phyloP scores from a whole-genome alignment of 2,329 filamentous ascomycete species.

The Penicillium italicum region DNA sequence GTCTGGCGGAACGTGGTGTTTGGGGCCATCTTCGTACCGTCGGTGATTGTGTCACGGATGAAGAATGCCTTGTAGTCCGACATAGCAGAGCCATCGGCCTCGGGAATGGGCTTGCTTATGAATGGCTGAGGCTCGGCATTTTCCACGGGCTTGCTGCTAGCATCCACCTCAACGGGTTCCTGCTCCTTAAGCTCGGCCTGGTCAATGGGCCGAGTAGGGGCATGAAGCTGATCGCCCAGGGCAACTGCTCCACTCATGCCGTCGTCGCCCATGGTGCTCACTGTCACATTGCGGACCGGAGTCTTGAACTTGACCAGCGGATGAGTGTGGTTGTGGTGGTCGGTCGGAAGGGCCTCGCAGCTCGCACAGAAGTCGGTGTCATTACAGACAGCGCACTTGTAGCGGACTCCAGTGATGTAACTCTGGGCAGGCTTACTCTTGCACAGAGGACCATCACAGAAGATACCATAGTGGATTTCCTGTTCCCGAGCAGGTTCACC shows the following conservation, averaged over 20 bases:
- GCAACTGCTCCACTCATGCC: constrained; percentile 60
- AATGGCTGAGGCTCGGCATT: not conserved
- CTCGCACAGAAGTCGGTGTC: constrained; percentile 92
- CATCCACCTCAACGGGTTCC: constrained; percentile 21
- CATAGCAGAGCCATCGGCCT: not conserved
- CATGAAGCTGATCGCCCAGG: constrained; percentile 68
- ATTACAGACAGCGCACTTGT: constrained; percentile 95
- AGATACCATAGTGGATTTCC: constrained; percentile 74
- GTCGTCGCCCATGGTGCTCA: constrained; percentile 79
- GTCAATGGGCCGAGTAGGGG: constrained; percentile 42
- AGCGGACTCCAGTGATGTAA: constrained; percentile 78
- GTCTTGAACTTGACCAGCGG: constrained; percentile 97
- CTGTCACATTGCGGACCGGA: constrained; percentile 79
- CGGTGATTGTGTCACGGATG: constrained; percentile 70
- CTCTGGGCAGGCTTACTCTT: constrained; percentile 46
- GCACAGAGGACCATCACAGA: constrained; percentile 92
- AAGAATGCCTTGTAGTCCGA: constrained; percentile 61
- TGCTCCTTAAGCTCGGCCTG: constrained; percentile 26
- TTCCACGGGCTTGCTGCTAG: constrained; percentile 7
- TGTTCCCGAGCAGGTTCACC: constrained; percentile 45
- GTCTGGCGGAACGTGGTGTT: constrained; percentile 79
- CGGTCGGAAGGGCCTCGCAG: constrained; percentile 83
- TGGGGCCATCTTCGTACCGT: constrained; percentile 69
- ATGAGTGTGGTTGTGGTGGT: constrained; percentile 90
- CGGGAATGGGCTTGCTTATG: not conserved